Percentiles rank a stretch among this genome's conserved stretches.
Conservation (phyloP, 441 rosid species). For the Isatis lusitanica region DNA sequence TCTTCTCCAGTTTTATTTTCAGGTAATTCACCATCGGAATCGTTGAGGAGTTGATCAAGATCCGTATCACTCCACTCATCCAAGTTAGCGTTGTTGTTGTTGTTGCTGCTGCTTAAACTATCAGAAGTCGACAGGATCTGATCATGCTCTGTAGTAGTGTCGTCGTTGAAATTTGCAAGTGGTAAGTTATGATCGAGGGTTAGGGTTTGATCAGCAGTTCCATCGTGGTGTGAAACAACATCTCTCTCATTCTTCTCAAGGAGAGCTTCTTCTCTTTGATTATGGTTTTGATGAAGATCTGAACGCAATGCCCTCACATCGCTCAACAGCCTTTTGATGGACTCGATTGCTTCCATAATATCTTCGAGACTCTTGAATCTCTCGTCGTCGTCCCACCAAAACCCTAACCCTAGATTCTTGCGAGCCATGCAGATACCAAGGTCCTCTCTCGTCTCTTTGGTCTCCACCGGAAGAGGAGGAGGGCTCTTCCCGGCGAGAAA, state of each 20-base stretch:
- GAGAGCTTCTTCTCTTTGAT: too few species aligned
- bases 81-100: background rate
- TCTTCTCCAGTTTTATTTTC: background rate
- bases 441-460: background rate
- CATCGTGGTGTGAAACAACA: too few species aligned
- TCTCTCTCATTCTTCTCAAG: too few species aligned
- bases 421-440: background rate
- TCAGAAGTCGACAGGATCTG: too few species aligned
- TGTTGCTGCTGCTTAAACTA: background rate
- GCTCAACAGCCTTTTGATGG: background rate
- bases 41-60: background rate
- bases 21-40: background rate
- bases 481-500: background rate
- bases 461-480: background rate
- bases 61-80: background rate
- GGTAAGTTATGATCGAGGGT: too few species aligned
- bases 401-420: background rate
- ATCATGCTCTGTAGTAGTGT: too few species aligned
- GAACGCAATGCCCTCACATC: too few species aligned
- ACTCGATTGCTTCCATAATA: background rate
- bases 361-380: background rate
- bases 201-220: too few species aligned
- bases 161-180: too few species aligned
- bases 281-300: too few species aligned
- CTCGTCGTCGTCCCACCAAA: conserved; percentile 4